phyloP scores from a whole-genome alignment of 352 stramenopile species.

The Plasmopara viticola region DNA sequence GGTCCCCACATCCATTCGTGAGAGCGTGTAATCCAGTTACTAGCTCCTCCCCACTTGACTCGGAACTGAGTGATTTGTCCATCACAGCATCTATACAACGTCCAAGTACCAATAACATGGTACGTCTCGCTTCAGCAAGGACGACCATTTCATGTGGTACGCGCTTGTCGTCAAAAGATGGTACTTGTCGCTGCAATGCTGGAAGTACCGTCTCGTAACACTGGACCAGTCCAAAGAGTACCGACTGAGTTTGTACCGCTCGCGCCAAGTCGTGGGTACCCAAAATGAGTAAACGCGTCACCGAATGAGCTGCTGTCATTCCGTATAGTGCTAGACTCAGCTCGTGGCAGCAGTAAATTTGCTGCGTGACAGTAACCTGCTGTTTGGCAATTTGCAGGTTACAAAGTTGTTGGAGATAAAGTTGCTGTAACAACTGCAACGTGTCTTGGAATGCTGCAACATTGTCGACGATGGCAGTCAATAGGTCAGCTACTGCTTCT shows the following conservation, averaged over 20 bases:
- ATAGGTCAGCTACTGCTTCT: slow-evolving; percentile 18
- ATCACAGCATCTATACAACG: slow-evolving; percentile 32
- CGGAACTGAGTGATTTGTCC: slow-evolving; percentile 17
- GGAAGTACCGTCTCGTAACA: slow-evolving; percentile 61
- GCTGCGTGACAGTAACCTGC: slow-evolving; percentile 27
- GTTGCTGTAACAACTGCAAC: slow-evolving; percentile 17
- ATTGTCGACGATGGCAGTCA: slow-evolving; percentile 21
- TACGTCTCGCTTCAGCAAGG: slow-evolving; percentile 39
- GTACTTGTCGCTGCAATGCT: slow-evolving; percentile 35
- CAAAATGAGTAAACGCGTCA: slow-evolving; percentile 30
- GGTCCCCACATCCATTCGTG: slow-evolving; percentile 44
- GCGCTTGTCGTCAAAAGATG: slow-evolving; percentile 35
- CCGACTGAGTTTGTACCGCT: slow-evolving; percentile 19
- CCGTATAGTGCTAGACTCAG: slow-evolving; percentile 31
- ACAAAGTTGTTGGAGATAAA: slow-evolving; percentile 43
- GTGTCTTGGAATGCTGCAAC: slow-evolving; percentile 16
- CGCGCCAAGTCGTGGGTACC: slow-evolving; percentile 25
- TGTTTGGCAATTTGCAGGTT: slow-evolving; percentile 16
- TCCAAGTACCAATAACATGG: slow-evolving; percentile 33
- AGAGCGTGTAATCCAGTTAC: slow-evolving; percentile 57
- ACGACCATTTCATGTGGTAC: slow-evolving; percentile 23
- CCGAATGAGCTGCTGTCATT: slow-evolving; percentile 14
- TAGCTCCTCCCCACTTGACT: slow-evolving; percentile 31
- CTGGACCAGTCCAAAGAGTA: slow-evolving; percentile 43
- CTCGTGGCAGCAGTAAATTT: slow-evolving; percentile 41